Conservation (phyloP, 148 eudicot species). For the Simmondsia chinensis region DNA sequence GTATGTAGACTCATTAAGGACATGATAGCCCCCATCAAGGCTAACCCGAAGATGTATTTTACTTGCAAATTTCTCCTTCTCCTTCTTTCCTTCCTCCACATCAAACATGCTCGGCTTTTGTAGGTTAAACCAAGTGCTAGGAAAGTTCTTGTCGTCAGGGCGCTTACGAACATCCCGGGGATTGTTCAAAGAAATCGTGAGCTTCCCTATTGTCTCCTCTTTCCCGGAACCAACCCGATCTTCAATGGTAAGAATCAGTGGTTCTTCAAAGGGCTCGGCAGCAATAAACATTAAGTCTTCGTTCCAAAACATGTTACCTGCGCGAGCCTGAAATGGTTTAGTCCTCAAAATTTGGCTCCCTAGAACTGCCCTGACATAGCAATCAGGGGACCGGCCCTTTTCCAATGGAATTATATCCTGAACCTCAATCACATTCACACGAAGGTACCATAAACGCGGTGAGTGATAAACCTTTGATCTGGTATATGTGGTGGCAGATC, state of each 20-base stretch:
- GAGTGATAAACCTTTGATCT: constrained; percentile 77
- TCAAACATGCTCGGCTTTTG: constrained; percentile 35
- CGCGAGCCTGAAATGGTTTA: constrained; percentile 45
- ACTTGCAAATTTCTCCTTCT: constrained; percentile 51
- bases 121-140: constrained; percentile 53
- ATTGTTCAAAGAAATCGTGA: constrained; percentile 42
- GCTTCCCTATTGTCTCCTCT: constrained; percentile 62
- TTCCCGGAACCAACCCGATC: constrained; percentile 51
- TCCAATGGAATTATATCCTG: constrained; percentile 53
- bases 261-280: constrained; percentile 89
- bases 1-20: constrained; percentile 79
- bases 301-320: constrained; percentile 59
- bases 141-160: constrained; percentile 55
- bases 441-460: constrained; percentile 67
- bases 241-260: constrained; percentile 54
- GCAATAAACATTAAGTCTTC: constrained; percentile 89
- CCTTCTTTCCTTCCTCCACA: constrained; percentile 26
- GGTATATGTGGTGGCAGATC: constrained; percentile 18
- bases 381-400: constrained; percentile 51
- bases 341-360: constrained; percentile 45
- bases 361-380: constrained; percentile 49
- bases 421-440: constrained; percentile 64
- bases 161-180: constrained; percentile 48
- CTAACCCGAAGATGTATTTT: constrained; percentile 68
- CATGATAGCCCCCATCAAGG: constrained; percentile 93